These are phyloP conservation scores for Kuraishia molischiana DNA, from an alignment of 805 yeast species.

Conservation along the genomic window DNA sequence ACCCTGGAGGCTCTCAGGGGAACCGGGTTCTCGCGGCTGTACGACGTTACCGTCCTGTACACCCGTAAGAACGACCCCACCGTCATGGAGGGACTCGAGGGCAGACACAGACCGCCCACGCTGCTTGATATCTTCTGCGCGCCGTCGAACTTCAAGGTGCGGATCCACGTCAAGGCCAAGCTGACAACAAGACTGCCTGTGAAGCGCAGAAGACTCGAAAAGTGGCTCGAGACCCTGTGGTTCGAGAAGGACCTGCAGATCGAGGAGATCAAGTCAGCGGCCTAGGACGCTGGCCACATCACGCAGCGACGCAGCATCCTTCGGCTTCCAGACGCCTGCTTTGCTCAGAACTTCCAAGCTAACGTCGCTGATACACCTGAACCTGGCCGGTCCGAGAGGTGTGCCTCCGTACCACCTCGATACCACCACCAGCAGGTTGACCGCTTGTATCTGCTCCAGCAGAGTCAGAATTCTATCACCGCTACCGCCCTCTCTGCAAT, in stretches of 20 bases:
- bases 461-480: conserved; percentile 51
- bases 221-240: conserved; percentile 76
- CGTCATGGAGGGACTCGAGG: conserved; percentile 3
- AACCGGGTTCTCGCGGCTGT: conserved; percentile 32
- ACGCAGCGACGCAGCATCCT: not conserved
- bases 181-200: conserved; percentile 36
- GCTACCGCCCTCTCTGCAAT: conserved; percentile 71
- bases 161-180: conserved; percentile 38
- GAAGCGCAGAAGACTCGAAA: conserved; percentile 48
- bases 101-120: conserved; percentile 23
- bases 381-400: conserved; percentile 63
- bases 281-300: not conserved
- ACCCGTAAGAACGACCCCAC: conserved; percentile 5
- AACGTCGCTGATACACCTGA: conserved; percentile 52
- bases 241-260: conserved; percentile 50
- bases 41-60: conserved; percentile 48
- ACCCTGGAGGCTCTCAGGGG: conserved; percentile 31
- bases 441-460: conserved; percentile 34
- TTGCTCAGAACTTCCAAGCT: conserved; percentile 39
- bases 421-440: conserved; percentile 56
- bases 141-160: conserved; percentile 23
- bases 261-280: conserved; percentile 20
- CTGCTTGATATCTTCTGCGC: conserved; percentile 24
- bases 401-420: conserved; percentile 80
- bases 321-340: conserved; percentile 17